phyloP scores from a whole-genome alignment of 768 basidiomycete genomes.

The Tephrocybe sp. region DNA sequence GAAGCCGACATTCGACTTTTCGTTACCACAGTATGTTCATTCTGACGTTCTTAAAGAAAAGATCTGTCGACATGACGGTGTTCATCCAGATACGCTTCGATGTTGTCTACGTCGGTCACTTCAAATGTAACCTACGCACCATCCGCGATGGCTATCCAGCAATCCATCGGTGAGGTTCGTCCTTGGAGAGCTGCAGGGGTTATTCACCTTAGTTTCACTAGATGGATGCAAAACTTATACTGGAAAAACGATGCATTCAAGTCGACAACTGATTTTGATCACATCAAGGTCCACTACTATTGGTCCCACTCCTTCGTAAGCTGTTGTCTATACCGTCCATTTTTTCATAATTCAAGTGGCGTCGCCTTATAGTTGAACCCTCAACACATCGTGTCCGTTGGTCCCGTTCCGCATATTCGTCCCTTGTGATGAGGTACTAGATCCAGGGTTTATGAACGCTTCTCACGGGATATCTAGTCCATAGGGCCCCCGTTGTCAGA shows the following conservation, averaged over 20 bases:
- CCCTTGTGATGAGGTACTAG: conserved; percentile 36
- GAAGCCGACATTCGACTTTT: conserved; percentile 83
- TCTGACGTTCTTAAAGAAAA: neutral
- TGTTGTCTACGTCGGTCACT: conserved; percentile 83
- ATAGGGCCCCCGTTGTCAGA: too few relatives aligned
- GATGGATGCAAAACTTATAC: conserved; percentile 85
- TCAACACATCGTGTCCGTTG: conserved; percentile 66
- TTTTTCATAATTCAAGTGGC: neutral
- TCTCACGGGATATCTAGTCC: too few relatives aligned
- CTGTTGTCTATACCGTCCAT: neutral
- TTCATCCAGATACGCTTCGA: conserved; percentile 75
- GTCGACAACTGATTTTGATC: conserved; percentile 82
- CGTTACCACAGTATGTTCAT: conserved; percentile 75
- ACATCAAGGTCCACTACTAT: conserved; percentile 76
- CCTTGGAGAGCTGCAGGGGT: neutral
- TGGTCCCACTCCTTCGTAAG: conserved; percentile 52
- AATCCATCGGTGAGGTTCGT: conserved; percentile 52
- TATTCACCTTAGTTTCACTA: conserved; percentile 18
- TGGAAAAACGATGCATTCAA: conserved; percentile 89
- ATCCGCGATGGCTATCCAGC: conserved; percentile 87
- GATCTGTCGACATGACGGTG: neutral
- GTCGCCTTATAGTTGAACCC: conserved; percentile 59
- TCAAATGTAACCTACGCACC: conserved; percentile 87
- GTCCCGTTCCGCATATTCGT: conserved; percentile 66
- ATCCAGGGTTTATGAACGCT: neutral